Evolutionary conservation across 306 rosid genomes (phyloP), one percentile per base, ranked within the genome.

Genomic region (Adenanthera pavonina): DNA sequence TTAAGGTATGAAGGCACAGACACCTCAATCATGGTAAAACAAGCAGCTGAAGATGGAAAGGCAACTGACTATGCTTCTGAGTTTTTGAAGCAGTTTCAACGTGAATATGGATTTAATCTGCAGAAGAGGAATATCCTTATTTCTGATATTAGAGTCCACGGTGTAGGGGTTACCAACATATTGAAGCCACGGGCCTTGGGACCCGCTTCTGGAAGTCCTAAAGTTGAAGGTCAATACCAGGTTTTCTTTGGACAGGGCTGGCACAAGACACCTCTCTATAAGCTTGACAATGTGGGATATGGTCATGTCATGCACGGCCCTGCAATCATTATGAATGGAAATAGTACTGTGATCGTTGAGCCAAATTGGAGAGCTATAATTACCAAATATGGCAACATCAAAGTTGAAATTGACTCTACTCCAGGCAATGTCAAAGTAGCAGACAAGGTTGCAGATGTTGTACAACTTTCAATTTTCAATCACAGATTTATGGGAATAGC

Each of bases 401-500:
- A 86, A 88, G 87, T 92, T 77, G 96, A 89, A 85, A 79, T 94
- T 44, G 94, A 88, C 52, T 89, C 94, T 40, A 53, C 89, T 54
- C 74, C 81, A 30, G 87, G 71, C 87, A 74, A 85, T 20, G 65
- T 76, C 76, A 87, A 85, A 59, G 76, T 87, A 60, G 84, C 87
- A 41, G 94, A 89, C 76, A 89, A 91, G 75, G 88, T 88, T 78
- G 94, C 92, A 70, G 91, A 94, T 74, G 97, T 94, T 79, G 93
- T 94, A 79, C 97, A 94, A 62, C 97, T 94, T 51, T 92, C 97
- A 60, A 94, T 94, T 79, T 94, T 94, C 82, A 94, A 86, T 83
- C 95, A 92, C 86, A 85, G 97, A 74, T 94, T 92, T 86, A 94
- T 94, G 98, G 98, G 98, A 76, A 94, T 94, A 85, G 98, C 98